Evolutionary conservation across 2,329 filamentous ascomycete genomes (phyloP), one percentile per base, ranked within the genome.

Genomic region (Plenodomus biglobosus): DNA sequence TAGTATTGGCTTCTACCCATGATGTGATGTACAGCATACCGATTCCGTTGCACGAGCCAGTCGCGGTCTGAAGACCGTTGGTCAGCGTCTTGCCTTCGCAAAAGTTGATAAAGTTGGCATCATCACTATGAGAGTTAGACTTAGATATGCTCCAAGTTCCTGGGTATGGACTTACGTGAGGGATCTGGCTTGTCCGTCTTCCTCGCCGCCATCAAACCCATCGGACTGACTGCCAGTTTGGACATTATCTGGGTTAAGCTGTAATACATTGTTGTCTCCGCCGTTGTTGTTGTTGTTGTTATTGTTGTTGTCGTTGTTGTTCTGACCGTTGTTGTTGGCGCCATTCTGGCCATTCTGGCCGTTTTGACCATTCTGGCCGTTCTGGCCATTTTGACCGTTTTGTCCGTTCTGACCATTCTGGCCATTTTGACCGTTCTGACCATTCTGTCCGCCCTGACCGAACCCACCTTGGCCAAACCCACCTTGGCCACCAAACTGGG

Each of bases 41-140:
- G 46, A 83, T 78, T 50, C 78, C 77, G 61, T 82, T 84, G 68
- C 81, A 84, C 38, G 80, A 82, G 8, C 80, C 80, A 1, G 52
- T 61, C 34, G 71, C 66, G 52, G 74, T 66, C 55, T 83, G 80
- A 5, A 72, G 68, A 52, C 81, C 81, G 54, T 84, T 82, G 52
- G 81, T 84, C 46, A 80, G 59, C 2, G 73, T 76, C 63, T 79
- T 76, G 51, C 79, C 79, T 5, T 71, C 62, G 61, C 81, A 84
- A 68, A 83, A 80, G 71, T 83, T 83, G 75, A 83, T 83, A 66
- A 83, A 83, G 70, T 83, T 83, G 63, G 75, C 74, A 17, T 66
- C 42, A 50, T 80, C 76, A 35, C 76, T 80, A 40, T 11, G 27
- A 24, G 16, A 19, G 24, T 60, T 30, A 61, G 52, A 35, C 42